Base-by-base conservation (phyloP, 805 yeast genomes). In the Schwanniomyces sp. region DNA sequence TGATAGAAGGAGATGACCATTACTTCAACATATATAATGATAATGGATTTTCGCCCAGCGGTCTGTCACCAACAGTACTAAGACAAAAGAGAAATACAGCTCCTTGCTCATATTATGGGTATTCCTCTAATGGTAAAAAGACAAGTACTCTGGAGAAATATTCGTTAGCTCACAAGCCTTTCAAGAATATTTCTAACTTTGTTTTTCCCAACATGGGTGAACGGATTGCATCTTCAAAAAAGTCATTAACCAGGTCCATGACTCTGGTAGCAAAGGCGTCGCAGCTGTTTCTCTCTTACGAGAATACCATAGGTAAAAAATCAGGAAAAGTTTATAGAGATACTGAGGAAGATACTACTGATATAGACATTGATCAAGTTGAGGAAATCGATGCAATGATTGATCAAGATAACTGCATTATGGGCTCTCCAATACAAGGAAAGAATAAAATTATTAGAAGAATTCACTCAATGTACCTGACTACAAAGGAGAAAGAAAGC, bases 391-490 rank as follows among this genome's bases (percentile, higher is more conserved):
- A 29, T 26, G 42, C 36, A 8, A 29, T 40, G 26, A 14, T 17
- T 16, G 43, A 30, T 16, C 40, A 46, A 5, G 18, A 17, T 10
- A 17, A 37, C 32, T 24, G 21, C 18, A 28, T 14, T 11, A 26
- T 32, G 16, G 36, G 26, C 12, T 49, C 52, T 3, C 52, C 78
- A 69, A 44, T 64, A 54, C 52, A 50, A 62, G 56, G 57, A 45
- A 57, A n/a, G 4, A 51, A 44, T 55, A 65, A 44, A 28, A 62
- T 74, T 61, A 75, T 78, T 48, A 69, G 89, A 44, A 74, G 90
- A 44, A 82, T 85, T 16, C 88, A 83, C 56, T 82, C 88, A 41
- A 81, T 85, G 88, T 84, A 78, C 63, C 84, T 83, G 52, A 78
- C 61, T 68, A 75, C 69, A 46, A 70, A 62, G 53, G 70, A 59